Evolutionary conservation across 2,329 filamentous ascomycete species (phyloP), one percentile per base, ranked within the genome.

Genomic region (Xylaria sp.): DNA sequence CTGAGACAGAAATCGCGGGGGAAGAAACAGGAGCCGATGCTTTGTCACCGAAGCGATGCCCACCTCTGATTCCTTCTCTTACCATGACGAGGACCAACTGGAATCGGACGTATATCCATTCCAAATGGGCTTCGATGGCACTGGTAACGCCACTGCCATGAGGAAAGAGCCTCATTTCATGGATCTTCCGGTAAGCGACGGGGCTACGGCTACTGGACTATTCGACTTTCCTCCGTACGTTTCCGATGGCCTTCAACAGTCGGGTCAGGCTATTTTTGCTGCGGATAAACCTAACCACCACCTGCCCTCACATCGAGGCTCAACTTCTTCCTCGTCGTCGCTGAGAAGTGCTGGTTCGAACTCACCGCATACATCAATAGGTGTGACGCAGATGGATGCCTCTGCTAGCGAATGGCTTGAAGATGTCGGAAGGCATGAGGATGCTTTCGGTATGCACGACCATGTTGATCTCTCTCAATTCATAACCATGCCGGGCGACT

Each of bases 401-500:
- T 67, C 70, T 42, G 60, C 72, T 54, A 8, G 34, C 12, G 45
- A 61, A 30, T 76, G 72, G 55, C n/a, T 70, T 19, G 74, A 72
- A 39, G 67, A 72, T 64, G 65, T 63, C 2, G 19, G 50, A 7
- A 64, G 56, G 47, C 64, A 67, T 53, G 61, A 71, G 30, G 75
- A 73, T 50, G 67, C 70, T 51, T 74, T 73, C 54, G 64, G 63
- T 27, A 58, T 75, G 69, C 72, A 75, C 24, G 71, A 75, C 30
- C 57, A 71, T 7, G 58, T 74, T 50, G 73, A 76, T 47, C 67
- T 72, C 11, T 61, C 69, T 51, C 81, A 81, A 71, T 81, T 82
- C 60, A 88, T 89, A 72, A 85, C 88, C 71, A 89, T 90, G 74
- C 84, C 86, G 17, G 88, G 86, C 72, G 85, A 85, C 8, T 85